Evolutionary conservation across 2,329 filamentous ascomycete species (phyloP), one percentile per base, ranked within the genome.

Genomic region (Didymellaceae sp.): DNA sequence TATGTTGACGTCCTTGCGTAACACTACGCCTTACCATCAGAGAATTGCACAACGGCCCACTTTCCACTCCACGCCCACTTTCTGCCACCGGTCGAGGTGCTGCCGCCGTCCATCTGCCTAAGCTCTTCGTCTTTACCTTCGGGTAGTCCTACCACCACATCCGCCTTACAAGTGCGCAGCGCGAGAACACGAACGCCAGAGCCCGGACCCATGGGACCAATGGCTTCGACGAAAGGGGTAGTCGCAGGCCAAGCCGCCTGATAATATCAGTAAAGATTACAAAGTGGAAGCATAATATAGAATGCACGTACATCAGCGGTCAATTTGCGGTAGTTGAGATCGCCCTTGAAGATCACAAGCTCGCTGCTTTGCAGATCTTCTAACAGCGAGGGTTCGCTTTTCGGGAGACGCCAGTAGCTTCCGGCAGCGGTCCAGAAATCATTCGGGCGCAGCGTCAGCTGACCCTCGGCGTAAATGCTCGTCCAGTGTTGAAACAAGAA

Each of bases 41-140:
- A 91, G 65, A 92, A 91, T 22, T 90, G 91, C 4, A 96, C 86
- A n/a, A 97, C 91, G 5, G 93, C 93, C 89, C 90, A 97, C 75
- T 97, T 97, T 32, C 93, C 93, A 67, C 85, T 89, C 92, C 92
- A 97, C 0, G 91, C 92, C 93, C 93, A 97, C 72, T 90, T 89
- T 47, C 94, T 82, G 18, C 85, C 82, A 48, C 72, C 88, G 73
- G 59, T 82, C 54, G 91, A 86, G 13, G 86, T 89, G 3, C 88
- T 89, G 1, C 89, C 89, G 13, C 81, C 85, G 43, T 89, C 85
- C 44, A 77, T 81, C 7, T 82, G 78, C 59, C 82, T 85, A 44
- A 97, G 78, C 70, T 86, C 84, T 76, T 97, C 91, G 67, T 99
- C 94, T 69, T 88, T 84, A 6, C 93, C 92, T 7, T 85, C 74